phyloP scores from a whole-genome alignment of 331 rosid genomes.

The Stylosanthes scabra region DNA sequence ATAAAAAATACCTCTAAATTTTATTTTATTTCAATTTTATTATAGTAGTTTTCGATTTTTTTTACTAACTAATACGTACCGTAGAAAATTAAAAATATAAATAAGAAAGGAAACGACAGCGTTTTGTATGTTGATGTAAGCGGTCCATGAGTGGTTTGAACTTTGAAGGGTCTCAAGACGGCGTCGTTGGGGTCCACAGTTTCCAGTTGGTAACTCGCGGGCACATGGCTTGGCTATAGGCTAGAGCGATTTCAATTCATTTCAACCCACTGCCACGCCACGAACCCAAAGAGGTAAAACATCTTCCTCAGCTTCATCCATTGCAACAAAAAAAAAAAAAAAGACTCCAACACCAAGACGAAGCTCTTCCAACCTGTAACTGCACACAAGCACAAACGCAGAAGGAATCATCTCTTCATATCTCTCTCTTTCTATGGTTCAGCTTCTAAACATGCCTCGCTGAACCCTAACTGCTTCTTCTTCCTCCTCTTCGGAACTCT shows the following conservation, averaged over 20 bases:
- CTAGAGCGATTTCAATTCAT: background rate
- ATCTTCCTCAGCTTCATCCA: background rate
- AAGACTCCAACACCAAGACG: background rate
- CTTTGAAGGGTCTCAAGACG: background rate
- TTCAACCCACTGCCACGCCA: slow-evolving; percentile 17
- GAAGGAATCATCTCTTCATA: background rate
- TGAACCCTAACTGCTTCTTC: slow-evolving; percentile 34
- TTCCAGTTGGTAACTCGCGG: background rate
- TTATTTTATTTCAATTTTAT: too few species aligned
- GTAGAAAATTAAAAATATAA: too few species aligned
- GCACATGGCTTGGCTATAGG: background rate
- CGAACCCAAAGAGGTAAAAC: background rate
- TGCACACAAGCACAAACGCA: slow-evolving; percentile 19
- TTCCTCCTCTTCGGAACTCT: slow-evolving; percentile 24
- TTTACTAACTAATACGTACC: too few species aligned
- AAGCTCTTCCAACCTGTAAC: slow-evolving; percentile 6
- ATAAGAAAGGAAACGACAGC: too few species aligned
- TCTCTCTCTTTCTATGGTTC: slow-evolving; percentile 22
- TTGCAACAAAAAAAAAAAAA: background rate
- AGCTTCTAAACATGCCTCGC: slow-evolving; percentile 14
- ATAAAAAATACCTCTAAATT: too few species aligned
- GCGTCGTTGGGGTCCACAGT: background rate
- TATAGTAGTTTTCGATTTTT: too few species aligned
- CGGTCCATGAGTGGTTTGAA: too few species aligned
- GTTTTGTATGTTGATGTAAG: too few species aligned